Conservation (phyloP, 73 alveolate genomes). For the Tetrahymena malaccensis region DNA sequence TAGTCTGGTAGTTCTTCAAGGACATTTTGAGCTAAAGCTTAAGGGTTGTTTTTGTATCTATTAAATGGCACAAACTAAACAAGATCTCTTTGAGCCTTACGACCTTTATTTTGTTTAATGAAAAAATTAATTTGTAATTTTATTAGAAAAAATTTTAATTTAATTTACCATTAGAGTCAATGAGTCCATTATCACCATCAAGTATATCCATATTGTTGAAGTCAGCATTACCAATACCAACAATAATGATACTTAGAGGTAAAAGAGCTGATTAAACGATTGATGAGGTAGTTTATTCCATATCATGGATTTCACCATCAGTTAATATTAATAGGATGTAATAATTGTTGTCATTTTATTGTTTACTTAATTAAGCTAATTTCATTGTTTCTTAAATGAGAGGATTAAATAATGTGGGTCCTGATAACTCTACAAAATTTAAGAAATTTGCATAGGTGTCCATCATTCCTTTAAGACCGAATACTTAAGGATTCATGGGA, state of each 20-base stretch:
- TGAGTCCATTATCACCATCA: slow-evolving; percentile 88
- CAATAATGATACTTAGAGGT: slow-evolving; percentile 78
- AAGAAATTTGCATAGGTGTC: slow-evolving; percentile 52
- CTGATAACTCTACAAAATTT: slow-evolving; percentile 47
- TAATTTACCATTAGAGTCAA: slow-evolving; percentile 6
- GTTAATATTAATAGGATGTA: slow-evolving; percentile 82
- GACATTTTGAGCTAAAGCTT: slow-evolving; percentile 61
- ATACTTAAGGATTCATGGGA: slow-evolving; percentile 2
- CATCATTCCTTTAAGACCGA: slow-evolving; percentile 56
- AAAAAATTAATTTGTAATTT: background rate
- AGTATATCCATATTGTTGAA: slow-evolving; percentile 63
- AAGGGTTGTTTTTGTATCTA: slow-evolving; percentile 57
- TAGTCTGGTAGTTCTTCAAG: slow-evolving; percentile 78
- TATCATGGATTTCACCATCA: slow-evolving; percentile 94
- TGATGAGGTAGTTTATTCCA: slow-evolving; percentile 55
- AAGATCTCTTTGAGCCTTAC: slow-evolving; percentile 73
- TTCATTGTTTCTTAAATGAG: slow-evolving; percentile 47
- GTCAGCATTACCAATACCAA: slow-evolving; percentile 81
- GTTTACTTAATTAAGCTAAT: slow-evolving; percentile 42
- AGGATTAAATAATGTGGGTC: slow-evolving; percentile 76
- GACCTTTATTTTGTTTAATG: slow-evolving; percentile 41
- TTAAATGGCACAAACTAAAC: slow-evolving; percentile 80
- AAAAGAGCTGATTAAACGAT: slow-evolving; percentile 59
- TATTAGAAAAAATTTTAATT: background rate
- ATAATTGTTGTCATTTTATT: slow-evolving; percentile 44